Percentiles rank a stretch among this genome's conserved stretches.
phyloP scores from a whole-genome alignment of 2,329 filamentous ascomycete genomes.

The Aureobasidium vineae region DNA sequence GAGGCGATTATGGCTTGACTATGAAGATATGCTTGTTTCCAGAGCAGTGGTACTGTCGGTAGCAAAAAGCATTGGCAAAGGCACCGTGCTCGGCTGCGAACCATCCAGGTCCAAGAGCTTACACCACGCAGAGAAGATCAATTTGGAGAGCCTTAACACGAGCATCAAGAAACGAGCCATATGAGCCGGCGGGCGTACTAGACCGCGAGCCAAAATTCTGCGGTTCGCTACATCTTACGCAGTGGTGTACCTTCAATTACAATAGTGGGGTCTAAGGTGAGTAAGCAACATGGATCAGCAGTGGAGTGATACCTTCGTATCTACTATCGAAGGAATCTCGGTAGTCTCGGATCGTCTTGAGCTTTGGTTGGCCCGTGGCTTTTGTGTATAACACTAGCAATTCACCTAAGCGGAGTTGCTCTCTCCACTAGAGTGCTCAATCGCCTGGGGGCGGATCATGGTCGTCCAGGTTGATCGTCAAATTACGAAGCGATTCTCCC shows the following conservation, averaged over 20 bases:
- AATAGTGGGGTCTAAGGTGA: conserved; percentile 1
- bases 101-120: neutral
- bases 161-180: neutral
- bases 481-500: conserved; percentile 1
- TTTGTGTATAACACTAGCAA: neutral
- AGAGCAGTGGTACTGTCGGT: conserved; percentile 10
- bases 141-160: neutral
- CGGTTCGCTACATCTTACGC: conserved; percentile 8
- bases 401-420: neutral
- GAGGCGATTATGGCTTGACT: neutral
- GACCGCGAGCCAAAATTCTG: neutral
- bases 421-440: neutral
- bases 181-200: conserved; percentile 6
- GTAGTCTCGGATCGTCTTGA: conserved; percentile 2
- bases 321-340: neutral
- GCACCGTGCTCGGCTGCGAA: neutral
- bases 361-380: neutral
- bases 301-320: conserved; percentile 9
- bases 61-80: neutral
- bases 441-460: neutral
- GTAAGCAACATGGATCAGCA: neutral
- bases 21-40: neutral
- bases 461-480: neutral
- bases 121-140: neutral
- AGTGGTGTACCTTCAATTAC: conserved; percentile 5